Evolutionary conservation across 176 grass and related monocot species (phyloP).

Genomic region (Triticum timopheevii): DNA sequence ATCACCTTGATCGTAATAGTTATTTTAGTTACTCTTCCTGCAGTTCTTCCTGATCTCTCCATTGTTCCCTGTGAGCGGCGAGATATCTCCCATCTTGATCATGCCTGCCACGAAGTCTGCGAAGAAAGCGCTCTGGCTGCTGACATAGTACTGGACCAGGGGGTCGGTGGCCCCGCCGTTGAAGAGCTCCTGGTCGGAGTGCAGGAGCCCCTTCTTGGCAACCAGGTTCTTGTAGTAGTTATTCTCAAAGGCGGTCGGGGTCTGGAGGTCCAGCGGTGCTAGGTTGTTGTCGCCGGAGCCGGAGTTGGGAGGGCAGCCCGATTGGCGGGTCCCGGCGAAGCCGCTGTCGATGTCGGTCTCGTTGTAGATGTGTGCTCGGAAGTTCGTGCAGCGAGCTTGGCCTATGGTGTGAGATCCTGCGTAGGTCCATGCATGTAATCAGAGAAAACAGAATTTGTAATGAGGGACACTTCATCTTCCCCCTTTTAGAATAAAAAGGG

Average conservation of each 20-base stretch:
- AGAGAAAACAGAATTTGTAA: neutral
- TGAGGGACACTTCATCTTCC: neutral
- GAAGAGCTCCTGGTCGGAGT: constrained; percentile 71
- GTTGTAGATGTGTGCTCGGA: constrained; percentile 65
- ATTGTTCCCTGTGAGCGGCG: constrained; percentile 26
- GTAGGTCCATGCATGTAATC: neutral
- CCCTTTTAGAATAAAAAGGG: neutral
- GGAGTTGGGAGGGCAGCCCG: constrained; percentile 17
- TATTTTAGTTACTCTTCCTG: constrained; percentile 37
- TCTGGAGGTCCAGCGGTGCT: constrained; percentile 49
- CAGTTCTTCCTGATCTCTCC: constrained; percentile 73
- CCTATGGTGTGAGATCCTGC: constrained; percentile 76
- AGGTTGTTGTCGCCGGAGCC: constrained; percentile 56
- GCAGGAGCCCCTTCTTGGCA: constrained; percentile 37
- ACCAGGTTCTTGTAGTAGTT: constrained; percentile 54
- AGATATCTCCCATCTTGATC: constrained; percentile 70
- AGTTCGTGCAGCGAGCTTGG: constrained; percentile 54
- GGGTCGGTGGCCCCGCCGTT: constrained; percentile 38
- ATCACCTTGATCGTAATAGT: neutral
- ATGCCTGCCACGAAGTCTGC: constrained; percentile 50
- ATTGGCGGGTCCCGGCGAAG: constrained; percentile 26
- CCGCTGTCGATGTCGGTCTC: constrained; percentile 42
- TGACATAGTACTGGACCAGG: constrained; percentile 33
- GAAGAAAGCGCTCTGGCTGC: constrained; percentile 38
- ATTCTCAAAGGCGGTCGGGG: constrained; percentile 44